phyloP scores from a whole-genome alignment of 768 basidiomycete species.

The Chalciporus chontae region DNA sequence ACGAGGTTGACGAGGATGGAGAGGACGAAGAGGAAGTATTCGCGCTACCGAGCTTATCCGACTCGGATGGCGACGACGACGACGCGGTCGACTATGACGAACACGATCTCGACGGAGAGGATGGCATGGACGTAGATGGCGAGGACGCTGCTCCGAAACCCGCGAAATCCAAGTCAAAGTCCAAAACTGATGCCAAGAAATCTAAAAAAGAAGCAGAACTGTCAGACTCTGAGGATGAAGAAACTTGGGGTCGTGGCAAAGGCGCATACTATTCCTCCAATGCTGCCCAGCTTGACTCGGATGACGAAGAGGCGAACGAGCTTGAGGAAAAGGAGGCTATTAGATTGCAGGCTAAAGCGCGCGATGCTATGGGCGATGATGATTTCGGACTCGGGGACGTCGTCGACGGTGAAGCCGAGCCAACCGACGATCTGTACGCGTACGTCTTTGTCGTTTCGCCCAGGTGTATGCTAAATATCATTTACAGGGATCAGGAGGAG shows the following conservation, averaged over 20 bases:
- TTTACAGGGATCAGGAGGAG: slow-evolving; percentile 16
- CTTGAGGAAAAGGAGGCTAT: slow-evolving; percentile 86
- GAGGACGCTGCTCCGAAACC: not conserved
- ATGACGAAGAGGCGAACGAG: slow-evolving; percentile 86
- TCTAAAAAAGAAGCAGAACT: slow-evolving; percentile 1
- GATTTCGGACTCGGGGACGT: slow-evolving; percentile 82
- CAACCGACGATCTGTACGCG: slow-evolving; percentile 29
- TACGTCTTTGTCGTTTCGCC: not conserved
- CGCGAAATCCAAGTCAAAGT: slow-evolving; percentile 12
- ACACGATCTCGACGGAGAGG: slow-evolving; percentile 9
- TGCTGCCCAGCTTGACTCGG: slow-evolving; percentile 73
- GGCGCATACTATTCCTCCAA: slow-evolving; percentile 86
- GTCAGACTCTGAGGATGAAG: slow-evolving; percentile 36
- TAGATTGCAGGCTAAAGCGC: slow-evolving; percentile 70
- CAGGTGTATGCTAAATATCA: slow-evolving; percentile 4
- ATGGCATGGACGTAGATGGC: slow-evolving; percentile 25
- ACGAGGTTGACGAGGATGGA: slow-evolving; percentile 45
- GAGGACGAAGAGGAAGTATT: slow-evolving; percentile 83
- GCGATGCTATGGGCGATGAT: slow-evolving; percentile 66
- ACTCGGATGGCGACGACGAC: slow-evolving; percentile 22
- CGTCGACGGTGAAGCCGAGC: slow-evolving; percentile 34
- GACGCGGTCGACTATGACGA: slow-evolving; percentile 7
- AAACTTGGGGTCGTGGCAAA: slow-evolving; percentile 78
- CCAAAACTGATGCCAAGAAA: slow-evolving; percentile 13
- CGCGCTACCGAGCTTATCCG: slow-evolving; percentile 50